Base-by-base conservation (phyloP, 2,329 filamentous ascomycete genomes). In the Neobulgaria alba region DNA sequence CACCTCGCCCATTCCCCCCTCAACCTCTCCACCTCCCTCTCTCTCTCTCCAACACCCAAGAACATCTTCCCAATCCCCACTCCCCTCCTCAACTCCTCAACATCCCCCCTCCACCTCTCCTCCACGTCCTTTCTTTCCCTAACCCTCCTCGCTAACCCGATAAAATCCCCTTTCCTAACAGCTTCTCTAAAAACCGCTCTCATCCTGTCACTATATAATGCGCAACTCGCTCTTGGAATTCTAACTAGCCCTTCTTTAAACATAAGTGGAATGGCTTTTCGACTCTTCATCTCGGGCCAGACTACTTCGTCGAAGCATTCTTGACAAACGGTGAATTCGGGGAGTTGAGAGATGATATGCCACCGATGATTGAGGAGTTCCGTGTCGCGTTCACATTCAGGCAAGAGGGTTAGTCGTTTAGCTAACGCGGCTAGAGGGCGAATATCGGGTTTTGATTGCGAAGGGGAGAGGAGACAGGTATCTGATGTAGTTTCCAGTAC, bases 251-350 rank as follows among this genome's bases (percentile, higher is more conserved):
- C 69, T 10, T 74, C 68, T 47, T 75, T 77, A 51, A 92, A 84
- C 49, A 80, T 75, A 14, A 72, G 65, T 8, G 82, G 78, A 17
- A 89, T 67, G 1, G 72, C 64, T 30, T 63, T 65, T 29, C 70
- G 63, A 3, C 70, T 66, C 20, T 71, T 66, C 2, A 80, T 63
- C 37, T 77, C 67, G 1, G 88, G 87, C 61, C 74, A 77, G n/a
- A 95, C 76, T 1, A 86, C 74, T 16, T 86, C 79, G 12, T 85
- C 75, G 58, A 84, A 95, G 61, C 89, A 96, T 61, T 90, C 85
- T 49, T 84, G 78, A 61, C 89, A 96, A 3, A 94, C 81, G 1
- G 83, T 87, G 54, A 95, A 77, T 35, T 88, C 75, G 0, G 83
- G 85, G 0, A 93, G 65, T 10, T 75, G 69, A 1, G 83, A 77